Evolutionary conservation across 2,329 filamentous ascomycete species (phyloP).

Genomic region (Fusarium denticulatum): DNA sequence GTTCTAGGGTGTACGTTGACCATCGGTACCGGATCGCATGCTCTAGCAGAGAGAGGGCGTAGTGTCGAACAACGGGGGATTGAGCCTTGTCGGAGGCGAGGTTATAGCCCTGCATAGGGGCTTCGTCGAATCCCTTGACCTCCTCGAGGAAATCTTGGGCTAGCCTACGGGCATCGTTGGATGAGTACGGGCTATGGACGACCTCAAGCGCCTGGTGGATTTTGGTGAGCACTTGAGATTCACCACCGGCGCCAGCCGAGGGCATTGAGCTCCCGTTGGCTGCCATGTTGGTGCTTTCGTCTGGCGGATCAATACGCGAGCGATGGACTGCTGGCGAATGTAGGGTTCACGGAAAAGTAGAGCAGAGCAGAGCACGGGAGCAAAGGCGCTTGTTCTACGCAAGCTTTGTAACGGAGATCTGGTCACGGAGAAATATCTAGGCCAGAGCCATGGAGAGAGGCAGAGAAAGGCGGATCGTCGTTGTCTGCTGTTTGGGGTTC

Average conservation of each 20-base stretch:
- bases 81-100: conserved; percentile 81
- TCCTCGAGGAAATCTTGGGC: conserved; percentile 88
- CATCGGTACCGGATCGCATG: conserved; percentile 89
- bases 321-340: conserved; percentile 19
- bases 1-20: conserved; percentile 74
- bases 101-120: conserved; percentile 84
- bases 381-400: conserved; percentile 33
- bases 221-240: conserved; percentile 64
- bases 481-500: conserved; percentile 18
- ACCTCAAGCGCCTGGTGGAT: conserved; percentile 88
- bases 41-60: conserved; percentile 90
- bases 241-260: conserved; percentile 50
- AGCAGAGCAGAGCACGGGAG: conserved; percentile 21
- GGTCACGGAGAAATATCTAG: conserved; percentile 19
- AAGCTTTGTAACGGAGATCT: conserved; percentile 26
- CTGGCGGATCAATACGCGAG: conserved; percentile 10
- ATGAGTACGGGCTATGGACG: conserved; percentile 83
- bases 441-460: conserved; percentile 33
- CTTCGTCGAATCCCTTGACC: conserved; percentile 81
- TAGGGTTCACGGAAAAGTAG: conserved; percentile 15
- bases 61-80: conserved; percentile 87
- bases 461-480: not conserved
- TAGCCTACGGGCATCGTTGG: conserved; percentile 82
- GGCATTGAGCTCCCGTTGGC: conserved; percentile 49
- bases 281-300: conserved; percentile 45